Evolutionary conservation across 176 grass and related monocot genomes (phyloP), one percentile per base, ranked within the genome.

Genomic region (Carex littledalei): DNA sequence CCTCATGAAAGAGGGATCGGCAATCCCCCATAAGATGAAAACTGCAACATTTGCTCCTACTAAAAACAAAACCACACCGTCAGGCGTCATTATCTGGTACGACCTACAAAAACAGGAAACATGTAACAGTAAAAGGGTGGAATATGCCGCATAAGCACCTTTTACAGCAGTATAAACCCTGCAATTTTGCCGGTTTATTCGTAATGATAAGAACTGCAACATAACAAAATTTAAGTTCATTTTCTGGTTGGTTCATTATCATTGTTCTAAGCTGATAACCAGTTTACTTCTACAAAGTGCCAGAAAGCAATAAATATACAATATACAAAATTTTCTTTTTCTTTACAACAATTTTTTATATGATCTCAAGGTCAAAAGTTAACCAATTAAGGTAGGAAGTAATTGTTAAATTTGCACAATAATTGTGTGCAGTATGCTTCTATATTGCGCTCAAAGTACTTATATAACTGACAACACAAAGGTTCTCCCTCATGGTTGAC

Each of bases 11-110:
- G 2, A 72, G 9, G 81, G 86, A 81, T 94, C 88, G 6, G 86
- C 90, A 78, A 95, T 10, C 6, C 72, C 87, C 96, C 93, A 95
- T 41, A 99, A 64, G 61, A 95, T 71, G 80, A 88, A 99, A 73
- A 99, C 91, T 3, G 59, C 91, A 87, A 92, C 87, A 84, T 99
- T 99, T 67, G 90, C 87, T 34, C 85, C 85, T 8, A 92, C 41
- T 41, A 99, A 78, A 61, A 69, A 86, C 57, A 13, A 64, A 85
- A 99, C 91, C 64, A 86, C 24, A 20, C 79, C 79, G 0, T 90
- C 86, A 1, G 90, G 58, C 6, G 84, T 81, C 15, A 85, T 54
- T 72, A 91, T 67, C 83, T 47, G 89, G 29, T 79, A 63, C n/a
- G 54, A 78, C 96, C 96, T 98, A 50, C 21, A 83, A 75, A 74